These are phyloP conservation scores for Fusarium sp. DNA, from an alignment of 2,329 filamentous ascomycete genomes.

Conservation along the genomic window DNA sequence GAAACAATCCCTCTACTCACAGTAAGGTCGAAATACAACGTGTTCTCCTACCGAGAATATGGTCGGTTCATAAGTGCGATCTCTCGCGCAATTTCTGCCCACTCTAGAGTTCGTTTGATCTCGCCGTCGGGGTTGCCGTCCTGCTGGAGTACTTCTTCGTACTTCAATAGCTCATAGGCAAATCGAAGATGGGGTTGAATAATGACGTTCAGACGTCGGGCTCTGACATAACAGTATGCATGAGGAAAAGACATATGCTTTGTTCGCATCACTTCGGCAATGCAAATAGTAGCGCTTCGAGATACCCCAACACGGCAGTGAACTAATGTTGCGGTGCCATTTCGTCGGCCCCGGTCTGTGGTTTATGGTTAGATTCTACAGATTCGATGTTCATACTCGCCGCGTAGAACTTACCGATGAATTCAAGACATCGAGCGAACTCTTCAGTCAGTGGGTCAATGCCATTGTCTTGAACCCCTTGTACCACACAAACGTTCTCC, in stretches of 20 bases:
- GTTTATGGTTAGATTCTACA: constrained; percentile 16
- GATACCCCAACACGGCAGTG: constrained; percentile 98
- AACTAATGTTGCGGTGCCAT: constrained; percentile 88
- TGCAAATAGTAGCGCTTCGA: constrained; percentile 95
- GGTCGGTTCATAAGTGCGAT: constrained; percentile 97
- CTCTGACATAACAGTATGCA: constrained; percentile 96
- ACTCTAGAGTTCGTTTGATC: constrained; percentile 85
- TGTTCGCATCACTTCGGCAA: constrained; percentile 96
- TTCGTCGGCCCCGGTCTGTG: constrained; percentile 80
- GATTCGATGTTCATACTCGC: background rate
- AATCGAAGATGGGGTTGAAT: constrained; percentile 97
- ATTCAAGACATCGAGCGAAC: constrained; percentile 87
- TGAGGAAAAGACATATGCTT: constrained; percentile 85
- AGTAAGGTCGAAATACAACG: background rate
- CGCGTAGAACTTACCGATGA: constrained; percentile 81
- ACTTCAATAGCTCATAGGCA: constrained; percentile 94
- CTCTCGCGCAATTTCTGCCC: constrained; percentile 88
- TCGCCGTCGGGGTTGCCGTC: constrained; percentile 60
- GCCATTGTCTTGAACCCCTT: constrained; percentile 94
- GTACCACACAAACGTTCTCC: constrained; percentile 84
- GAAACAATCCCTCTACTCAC: background rate
- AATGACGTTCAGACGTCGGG: constrained; percentile 93
- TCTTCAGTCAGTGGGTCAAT: constrained; percentile 91
- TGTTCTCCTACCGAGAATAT: constrained; percentile 74
- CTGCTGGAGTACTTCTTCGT: constrained; percentile 83